Conservation (phyloP, 495 filamentous ascomycete genomes). For the Penicillium coprophilum region DNA sequence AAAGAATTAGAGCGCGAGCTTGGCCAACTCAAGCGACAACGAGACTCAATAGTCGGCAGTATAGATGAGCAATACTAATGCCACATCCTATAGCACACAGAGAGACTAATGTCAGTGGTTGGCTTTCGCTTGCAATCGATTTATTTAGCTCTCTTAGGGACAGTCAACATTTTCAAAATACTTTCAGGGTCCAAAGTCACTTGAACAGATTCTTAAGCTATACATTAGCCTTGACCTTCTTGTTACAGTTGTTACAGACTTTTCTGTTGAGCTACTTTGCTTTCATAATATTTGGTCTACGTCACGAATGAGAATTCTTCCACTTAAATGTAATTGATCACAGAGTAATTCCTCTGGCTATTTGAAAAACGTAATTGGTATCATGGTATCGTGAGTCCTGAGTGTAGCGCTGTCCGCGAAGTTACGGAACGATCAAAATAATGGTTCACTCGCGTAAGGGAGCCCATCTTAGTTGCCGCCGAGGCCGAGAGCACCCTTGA, state of each 20-base stretch:
- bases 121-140: neutral
- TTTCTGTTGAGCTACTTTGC: neutral
- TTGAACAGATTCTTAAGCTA: too few relatives aligned
- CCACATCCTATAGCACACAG: neutral
- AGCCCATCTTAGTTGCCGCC: constrained; percentile 43
- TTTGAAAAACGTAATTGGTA: constrained; percentile 27
- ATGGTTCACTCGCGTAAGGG: neutral
- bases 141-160: neutral
- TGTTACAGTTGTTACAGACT: too few relatives aligned
- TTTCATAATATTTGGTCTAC: neutral
- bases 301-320: neutral
- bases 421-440: neutral
- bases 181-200: neutral
- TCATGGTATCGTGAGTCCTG: constrained; percentile 30
- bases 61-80: constrained; percentile 27
- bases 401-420: constrained; percentile 7
- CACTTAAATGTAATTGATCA: neutral
- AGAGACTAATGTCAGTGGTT: neutral
- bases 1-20: constrained; percentile 63
- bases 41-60: constrained; percentile 69
- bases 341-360: neutral
- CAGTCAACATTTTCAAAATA: neutral
- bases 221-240: too few relatives aligned
- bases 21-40: constrained; percentile 50
- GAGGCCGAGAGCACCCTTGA: constrained; percentile 57